Evolutionary conservation across 2,329 filamentous ascomycete species (phyloP).

Genomic region (Macrophomina phaseolina): DNA sequence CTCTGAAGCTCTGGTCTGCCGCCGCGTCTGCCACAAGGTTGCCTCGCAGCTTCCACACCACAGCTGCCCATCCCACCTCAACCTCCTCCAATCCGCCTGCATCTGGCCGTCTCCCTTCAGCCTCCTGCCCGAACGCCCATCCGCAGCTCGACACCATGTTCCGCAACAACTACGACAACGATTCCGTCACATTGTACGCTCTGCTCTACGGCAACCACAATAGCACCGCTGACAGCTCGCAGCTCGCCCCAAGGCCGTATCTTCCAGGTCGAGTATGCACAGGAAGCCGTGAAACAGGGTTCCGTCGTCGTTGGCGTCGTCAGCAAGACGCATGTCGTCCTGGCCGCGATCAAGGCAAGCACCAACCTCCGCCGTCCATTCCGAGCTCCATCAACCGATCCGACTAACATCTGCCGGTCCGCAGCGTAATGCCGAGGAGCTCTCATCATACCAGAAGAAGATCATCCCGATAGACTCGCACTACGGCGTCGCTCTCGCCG

Average conservation of each 20-base stretch:
- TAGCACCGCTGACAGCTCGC: constrained; percentile 31
- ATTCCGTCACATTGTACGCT: constrained; percentile 96
- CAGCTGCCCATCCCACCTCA: constrained; percentile 29
- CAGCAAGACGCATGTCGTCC: constrained; percentile 96
- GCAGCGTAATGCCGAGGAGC: constrained; percentile 97
- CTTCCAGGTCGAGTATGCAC: constrained; percentile 99
- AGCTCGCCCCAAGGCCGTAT: constrained; percentile 99
- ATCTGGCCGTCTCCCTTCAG: background rate
- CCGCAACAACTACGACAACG: constrained; percentile 99
- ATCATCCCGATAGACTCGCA: constrained; percentile 96
- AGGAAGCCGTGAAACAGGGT: constrained; percentile 98
- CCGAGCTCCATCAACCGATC: background rate
- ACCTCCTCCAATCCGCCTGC: constrained; percentile 20
- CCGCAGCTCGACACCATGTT: constrained; percentile 72
- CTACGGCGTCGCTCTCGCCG: constrained; percentile 92
- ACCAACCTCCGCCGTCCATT: constrained; percentile 9
- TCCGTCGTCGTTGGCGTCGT: constrained; percentile 96
- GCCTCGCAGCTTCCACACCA: constrained; percentile 32
- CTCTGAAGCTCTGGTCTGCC: constrained; percentile 30
- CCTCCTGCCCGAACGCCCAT: constrained; percentile 17
- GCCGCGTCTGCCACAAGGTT: constrained; percentile 28
- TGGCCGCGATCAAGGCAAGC: constrained; percentile 91
- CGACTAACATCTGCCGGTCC: constrained; percentile 26
- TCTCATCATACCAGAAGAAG: constrained; percentile 99
- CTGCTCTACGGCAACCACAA: constrained; percentile 26